Evolutionary conservation across 1,284 basidiomycete species (phyloP), one percentile per base, ranked within the genome.

Genomic region (Inonotus hispidus): DNA sequence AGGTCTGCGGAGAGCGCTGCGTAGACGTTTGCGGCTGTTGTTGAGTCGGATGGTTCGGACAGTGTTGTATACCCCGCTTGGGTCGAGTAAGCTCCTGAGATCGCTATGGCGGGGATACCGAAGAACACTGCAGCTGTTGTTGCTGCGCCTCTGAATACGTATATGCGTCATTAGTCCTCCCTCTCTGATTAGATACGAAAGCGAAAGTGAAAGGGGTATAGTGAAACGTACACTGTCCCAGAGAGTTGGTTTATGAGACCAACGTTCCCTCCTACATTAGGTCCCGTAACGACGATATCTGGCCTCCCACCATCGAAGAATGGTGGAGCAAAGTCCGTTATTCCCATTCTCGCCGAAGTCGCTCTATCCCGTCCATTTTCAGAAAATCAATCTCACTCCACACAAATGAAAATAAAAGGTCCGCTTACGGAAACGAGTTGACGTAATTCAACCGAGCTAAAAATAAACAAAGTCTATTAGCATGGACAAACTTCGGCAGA

Each of bases 271-370:
- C 80, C 80, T 11, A 82, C 74, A 66, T 84, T 83, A 0, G 77
- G 76, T 0, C 81, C 82, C 63, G 76, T 75, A 11, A 84, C 72
- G 4, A 82, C 75, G 37, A 84, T 72, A 58, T 82, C 81, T 0
- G 82, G 82, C 16, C 67, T 64, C 11, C 25, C 45, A 7, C 74
- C 73, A 45, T 57, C 60, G 63, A 80, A 78, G 65, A 78, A 75
- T 54, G 74, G 66, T 0, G 79, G 78, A 2, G 77, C 71, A 10
- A 82, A 69, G 0, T 75, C 79, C 65, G 82, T 75, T 23, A 82
- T 78, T 0, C 80, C 81, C 65, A 73, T 78, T 10, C 71, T 68
- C 3, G 75, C 79, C 1, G 80, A 67, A 63, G 80, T 78, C 3
- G 79, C 80, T 0, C 70, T 70, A 27, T 8, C 46, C 14, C 11